phyloP scores from a whole-genome alignment of 139 green algal genomes.

The Chlamydomonas sphaeroides region DNA sequence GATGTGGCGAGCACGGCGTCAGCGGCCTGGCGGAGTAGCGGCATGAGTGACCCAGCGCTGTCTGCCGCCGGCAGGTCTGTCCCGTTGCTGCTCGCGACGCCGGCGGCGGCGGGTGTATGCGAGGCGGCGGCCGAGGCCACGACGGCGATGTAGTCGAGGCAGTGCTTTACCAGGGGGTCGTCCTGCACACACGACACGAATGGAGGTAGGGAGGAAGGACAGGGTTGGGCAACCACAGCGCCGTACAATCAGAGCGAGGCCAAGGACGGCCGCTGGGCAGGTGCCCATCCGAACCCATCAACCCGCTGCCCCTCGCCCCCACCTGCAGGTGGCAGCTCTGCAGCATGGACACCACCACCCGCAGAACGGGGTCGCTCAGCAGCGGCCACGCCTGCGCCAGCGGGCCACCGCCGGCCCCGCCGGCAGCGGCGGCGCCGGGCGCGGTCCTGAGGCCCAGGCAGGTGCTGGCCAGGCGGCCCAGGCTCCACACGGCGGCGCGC shows the following conservation, averaged over 20 bases:
- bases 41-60: neutral
- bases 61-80: neutral
- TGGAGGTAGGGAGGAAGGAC: no score
- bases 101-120: neutral
- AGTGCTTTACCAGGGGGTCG: slow-evolving; percentile 54
- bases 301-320: no score
- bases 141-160: slow-evolving; percentile 53
- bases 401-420: neutral
- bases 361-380: slow-evolving; percentile 40
- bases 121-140: slow-evolving; percentile 11
- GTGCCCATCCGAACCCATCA: no score
- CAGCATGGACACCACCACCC: slow-evolving; percentile 50
- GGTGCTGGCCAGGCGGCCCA: slow-evolving; percentile 34
- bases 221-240: no score
- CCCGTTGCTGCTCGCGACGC: neutral
- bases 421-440: neutral
- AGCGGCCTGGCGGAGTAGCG: neutral
- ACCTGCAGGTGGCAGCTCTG: slow-evolving; percentile 51
- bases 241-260: no score
- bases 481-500: slow-evolving; percentile 50
- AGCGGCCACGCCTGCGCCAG: slow-evolving; percentile 43
- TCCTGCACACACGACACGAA: no score
- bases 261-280: no score
- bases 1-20: slow-evolving; percentile 35
- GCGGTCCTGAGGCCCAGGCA: neutral